Base-by-base conservation (phyloP, 768 basidiomycete genomes). In the Naganishia antarctica region DNA sequence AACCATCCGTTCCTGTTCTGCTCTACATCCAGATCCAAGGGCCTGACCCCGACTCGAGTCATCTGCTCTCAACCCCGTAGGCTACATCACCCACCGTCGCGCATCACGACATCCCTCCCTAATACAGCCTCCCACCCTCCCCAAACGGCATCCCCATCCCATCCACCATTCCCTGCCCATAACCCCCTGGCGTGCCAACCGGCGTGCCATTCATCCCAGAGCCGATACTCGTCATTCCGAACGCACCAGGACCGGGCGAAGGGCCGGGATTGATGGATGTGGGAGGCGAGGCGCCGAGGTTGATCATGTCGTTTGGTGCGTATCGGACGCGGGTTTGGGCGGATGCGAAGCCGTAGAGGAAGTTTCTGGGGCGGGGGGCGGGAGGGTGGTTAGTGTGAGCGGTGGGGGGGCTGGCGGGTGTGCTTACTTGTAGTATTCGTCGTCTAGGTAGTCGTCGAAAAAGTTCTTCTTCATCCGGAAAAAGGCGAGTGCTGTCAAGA, bases 391-490 rank as follows among this genome's bases (percentile, higher is more conserved):
- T 29, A 21, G 29, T 1, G 4, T 26, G 31, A 9, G 34, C 11
- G 16, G 29, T 6, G 41, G 21, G n/a, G 0, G 31, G 76, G 73
- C 9, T n/a, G n/a, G n/a, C n/a, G n/a, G n/a, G n/a, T n/a, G n/a
- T n/a, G n/a, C 53, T 57, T 40, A 57, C 53, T 71, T 74, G 74
- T 78, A 78, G 51, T 77, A 77, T 28, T 78, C 78, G 63, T 92
- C 88, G 74, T 97, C 90, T 59, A 96, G 83, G n/a, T 84, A 81
- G 75, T 91, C 88, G 66, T 87, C 84, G 80, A 99, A 99, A 80
- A 92, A 97, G 16, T 88, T 78, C 69, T 91, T 86, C 29, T 90
- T 85, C 84, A 97, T 90, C 78, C 92, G 89, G 87, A 98, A 98
- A 80, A 97, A 98, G 0, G 90, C 90, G 1, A 87, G 85, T 2